These are phyloP conservation scores for Berkeleyomyces basicola DNA, from an alignment of 2,329 filamentous ascomycete genomes.

Conservation along the genomic window DNA sequence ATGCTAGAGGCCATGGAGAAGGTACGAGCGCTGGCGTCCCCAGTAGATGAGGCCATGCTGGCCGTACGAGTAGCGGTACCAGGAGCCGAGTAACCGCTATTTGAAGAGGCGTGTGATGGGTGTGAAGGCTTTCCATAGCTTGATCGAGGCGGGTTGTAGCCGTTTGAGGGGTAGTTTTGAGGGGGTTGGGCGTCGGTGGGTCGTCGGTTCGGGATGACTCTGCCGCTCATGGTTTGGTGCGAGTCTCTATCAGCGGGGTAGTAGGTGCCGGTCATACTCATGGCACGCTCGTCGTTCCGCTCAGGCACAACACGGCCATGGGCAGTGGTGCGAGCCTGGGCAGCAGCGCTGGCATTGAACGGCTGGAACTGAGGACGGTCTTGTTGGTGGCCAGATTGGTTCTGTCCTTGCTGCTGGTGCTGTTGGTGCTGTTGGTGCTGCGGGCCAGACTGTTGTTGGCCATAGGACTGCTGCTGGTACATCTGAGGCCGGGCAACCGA, in stretches of 20 bases:
- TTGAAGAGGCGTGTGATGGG: conserved; percentile 18
- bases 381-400: conserved; percentile 19
- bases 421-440: background rate
- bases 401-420: conserved; percentile 22
- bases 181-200: conserved; percentile 24
- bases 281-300: conserved; percentile 77
- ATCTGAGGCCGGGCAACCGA: conserved; percentile 55
- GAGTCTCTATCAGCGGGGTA: conserved; percentile 57
- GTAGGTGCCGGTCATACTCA: conserved; percentile 75
- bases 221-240: conserved; percentile 85
- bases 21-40: conserved; percentile 38
- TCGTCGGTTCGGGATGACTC: conserved; percentile 64
- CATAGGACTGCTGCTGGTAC: conserved; percentile 46
- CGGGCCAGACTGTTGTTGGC: conserved; percentile 42
- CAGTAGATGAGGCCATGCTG: conserved; percentile 42
- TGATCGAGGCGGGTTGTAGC: conserved; percentile 16
- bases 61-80: conserved; percentile 42
- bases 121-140: conserved; percentile 21
- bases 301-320: conserved; percentile 86
- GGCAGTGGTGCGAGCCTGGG: conserved; percentile 60
- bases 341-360: conserved; percentile 9
- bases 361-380: conserved; percentile 10
- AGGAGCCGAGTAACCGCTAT: conserved; percentile 28
- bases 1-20: conserved; percentile 91
- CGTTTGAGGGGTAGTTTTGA: conserved; percentile 5